Evolutionary conservation across 768 basidiomycete species (phyloP).

Genomic region (Pisolithus tinctorius): DNA sequence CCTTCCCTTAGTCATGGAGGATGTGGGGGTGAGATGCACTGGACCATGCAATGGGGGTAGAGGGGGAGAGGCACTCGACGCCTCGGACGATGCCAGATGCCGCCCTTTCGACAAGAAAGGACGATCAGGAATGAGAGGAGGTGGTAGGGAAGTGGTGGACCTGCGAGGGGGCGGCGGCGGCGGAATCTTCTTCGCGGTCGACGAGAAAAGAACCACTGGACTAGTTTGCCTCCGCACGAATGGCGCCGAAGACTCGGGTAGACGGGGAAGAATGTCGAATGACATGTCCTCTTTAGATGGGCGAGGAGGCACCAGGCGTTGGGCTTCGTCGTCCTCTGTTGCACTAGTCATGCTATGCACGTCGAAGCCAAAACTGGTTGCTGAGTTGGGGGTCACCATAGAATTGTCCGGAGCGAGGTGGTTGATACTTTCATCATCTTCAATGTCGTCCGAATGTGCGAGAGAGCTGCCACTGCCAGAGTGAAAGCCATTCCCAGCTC

Average conservation of each 20-base stretch:
- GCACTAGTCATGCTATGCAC: constrained; percentile 39
- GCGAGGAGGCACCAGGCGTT: constrained; percentile 24
- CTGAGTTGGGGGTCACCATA: constrained; percentile 19
- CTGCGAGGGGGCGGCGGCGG: constrained; percentile 65
- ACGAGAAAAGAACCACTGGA: constrained; percentile 7
- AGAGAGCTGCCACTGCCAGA: neutral
- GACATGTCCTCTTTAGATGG: constrained; percentile 17
- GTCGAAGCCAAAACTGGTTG: constrained; percentile 19
- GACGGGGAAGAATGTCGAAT: constrained; percentile 12
- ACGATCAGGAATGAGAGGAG: constrained; percentile 47
- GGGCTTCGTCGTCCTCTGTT: constrained; percentile 37
- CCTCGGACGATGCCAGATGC: constrained; percentile 15
- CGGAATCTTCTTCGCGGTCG: constrained; percentile 34
- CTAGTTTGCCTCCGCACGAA: constrained; percentile 19
- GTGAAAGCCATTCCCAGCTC: too few relatives aligned
- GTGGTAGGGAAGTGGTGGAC: constrained; percentile 20
- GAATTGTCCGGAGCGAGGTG: constrained; percentile 5
- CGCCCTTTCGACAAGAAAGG: neutral
- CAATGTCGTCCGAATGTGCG: constrained; percentile 13
- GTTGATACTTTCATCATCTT: constrained; percentile 16
- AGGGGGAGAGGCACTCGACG: neutral
- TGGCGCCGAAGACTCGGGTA: constrained; percentile 3
- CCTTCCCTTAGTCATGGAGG: constrained; percentile 29
- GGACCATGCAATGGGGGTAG: constrained; percentile 8
- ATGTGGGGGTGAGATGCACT: constrained; percentile 24